A percentile compares a stretch with the other conserved stretches of the same genome.
Evolutionary conservation across 2,329 filamentous ascomycete species (phyloP).

Genomic region (Botryotinia calthae): DNA sequence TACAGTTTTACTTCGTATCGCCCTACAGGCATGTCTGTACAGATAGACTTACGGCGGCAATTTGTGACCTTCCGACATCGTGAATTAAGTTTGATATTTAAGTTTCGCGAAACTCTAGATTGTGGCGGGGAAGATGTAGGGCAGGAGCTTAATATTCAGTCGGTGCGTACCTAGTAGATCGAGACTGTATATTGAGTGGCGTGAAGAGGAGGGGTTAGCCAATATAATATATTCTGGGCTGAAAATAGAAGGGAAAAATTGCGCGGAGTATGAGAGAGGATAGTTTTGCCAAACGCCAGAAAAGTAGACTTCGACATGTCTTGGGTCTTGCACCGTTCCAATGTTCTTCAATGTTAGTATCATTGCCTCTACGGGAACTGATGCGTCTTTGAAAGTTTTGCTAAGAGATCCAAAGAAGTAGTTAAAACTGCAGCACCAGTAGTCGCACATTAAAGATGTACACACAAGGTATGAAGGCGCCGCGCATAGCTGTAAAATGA

Average conservation of each 20-base stretch:
- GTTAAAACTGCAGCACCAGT: neutral
- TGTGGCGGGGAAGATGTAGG: constrained; percentile 1
- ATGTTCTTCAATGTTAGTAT: neutral
- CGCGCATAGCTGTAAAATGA: neutral
- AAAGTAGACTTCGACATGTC: neutral
- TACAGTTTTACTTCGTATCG: neutral
- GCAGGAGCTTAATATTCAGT: neutral
- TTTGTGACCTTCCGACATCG: neutral
- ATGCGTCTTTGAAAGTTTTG: neutral
- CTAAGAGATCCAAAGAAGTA: neutral
- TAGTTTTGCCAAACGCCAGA: neutral
- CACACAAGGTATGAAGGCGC: neutral
- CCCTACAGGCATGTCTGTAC: neutral
- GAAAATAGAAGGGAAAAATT: neutral
- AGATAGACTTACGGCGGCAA: neutral
- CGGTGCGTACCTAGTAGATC: neutral
- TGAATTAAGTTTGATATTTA: neutral
- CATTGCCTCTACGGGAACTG: neutral
- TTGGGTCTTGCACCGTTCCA: neutral
- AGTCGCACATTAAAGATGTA: neutral
- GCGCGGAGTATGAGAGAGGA: neutral
- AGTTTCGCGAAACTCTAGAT: neutral
- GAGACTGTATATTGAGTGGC: neutral
- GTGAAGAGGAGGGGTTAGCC: neutral
- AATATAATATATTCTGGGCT: constrained; percentile 3